These are phyloP conservation scores for Rhododendron ferrugineum DNA, from an alignment of 148 eudicot species.

Conservation along the genomic window DNA sequence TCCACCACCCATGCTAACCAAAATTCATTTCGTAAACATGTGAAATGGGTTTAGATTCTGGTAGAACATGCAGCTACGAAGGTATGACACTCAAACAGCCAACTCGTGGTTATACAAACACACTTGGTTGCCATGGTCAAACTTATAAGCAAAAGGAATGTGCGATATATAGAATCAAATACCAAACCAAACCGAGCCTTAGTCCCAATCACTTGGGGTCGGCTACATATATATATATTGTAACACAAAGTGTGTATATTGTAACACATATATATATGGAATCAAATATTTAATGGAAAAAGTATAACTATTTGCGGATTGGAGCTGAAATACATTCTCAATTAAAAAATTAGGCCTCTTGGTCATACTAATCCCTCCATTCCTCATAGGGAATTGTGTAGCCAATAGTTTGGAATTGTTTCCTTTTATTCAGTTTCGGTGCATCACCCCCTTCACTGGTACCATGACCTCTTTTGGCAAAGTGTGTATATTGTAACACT, in stretches of 20 bases:
- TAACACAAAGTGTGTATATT: too few species aligned
- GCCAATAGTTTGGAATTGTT: neutral
- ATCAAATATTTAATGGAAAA: neutral
- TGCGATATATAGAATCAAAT: too few species aligned
- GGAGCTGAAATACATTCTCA: neutral
- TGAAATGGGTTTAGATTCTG: neutral
- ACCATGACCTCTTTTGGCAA: neutral
- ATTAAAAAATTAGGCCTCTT: neutral
- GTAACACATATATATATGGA: too few species aligned
- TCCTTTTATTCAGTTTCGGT: neutral
- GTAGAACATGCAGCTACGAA: neutral
- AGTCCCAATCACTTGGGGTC: too few species aligned
- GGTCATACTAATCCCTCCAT: neutral
- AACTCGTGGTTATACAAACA: neutral
- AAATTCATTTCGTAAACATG: neutral
- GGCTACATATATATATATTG: too few species aligned
- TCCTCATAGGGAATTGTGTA: neutral
- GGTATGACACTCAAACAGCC: neutral
- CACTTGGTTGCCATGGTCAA: neutral
- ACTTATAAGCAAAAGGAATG: neutral
- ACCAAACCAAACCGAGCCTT: too few species aligned
- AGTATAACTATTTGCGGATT: neutral
- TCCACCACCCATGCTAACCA: neutral
- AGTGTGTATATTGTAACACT: neutral
- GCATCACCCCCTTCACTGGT: neutral